Evolutionary conservation across 495 filamentous ascomycete genomes (phyloP).

Genomic region (Collariella sp.): DNA sequence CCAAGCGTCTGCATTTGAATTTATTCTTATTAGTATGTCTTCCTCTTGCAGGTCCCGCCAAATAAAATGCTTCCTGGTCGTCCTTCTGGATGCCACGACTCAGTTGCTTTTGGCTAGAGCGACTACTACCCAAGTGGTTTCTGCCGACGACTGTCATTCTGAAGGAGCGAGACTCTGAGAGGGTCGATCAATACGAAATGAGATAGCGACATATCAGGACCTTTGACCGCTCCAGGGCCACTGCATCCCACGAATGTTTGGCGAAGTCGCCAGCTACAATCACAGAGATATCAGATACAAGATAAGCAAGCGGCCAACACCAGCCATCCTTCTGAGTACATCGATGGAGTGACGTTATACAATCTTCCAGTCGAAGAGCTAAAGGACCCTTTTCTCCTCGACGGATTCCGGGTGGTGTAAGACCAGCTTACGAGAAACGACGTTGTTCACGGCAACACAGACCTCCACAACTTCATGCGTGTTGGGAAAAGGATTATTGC

Average conservation of each 20-base stretch:
- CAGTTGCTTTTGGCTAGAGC: constrained; percentile 5
- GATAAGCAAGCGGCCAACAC: constrained; percentile 8
- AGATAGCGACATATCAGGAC: constrained; percentile 4
- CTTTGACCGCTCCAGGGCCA: constrained; percentile 2
- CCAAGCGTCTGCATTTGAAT: neutral
- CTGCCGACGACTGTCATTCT: constrained; percentile 10
- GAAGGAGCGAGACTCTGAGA: constrained; percentile 5
- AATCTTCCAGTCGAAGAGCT: constrained; percentile 5
- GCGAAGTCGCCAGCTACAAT: constrained; percentile 3
- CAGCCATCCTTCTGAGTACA: constrained; percentile 6
- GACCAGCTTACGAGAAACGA: constrained; percentile 3
- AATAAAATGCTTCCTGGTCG: constrained; percentile 3
- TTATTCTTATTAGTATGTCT: constrained; percentile 5
- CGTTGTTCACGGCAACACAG: constrained; percentile 9
- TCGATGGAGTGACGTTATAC: constrained; percentile 6
- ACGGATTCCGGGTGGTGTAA: neutral
- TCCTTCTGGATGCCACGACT: constrained; percentile 1
- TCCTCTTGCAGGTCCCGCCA: constrained; percentile 3
- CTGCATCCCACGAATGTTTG: constrained; percentile 5
- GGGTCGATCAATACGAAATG: constrained; percentile 5
- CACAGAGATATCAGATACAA: neutral
- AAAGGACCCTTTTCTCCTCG: constrained; percentile 2
- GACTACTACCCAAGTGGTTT: constrained; percentile 7
- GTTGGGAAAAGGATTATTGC: neutral
- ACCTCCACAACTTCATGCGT: constrained; percentile 7